These are phyloP conservation scores for Ambrosiella beaveri DNA, from an alignment of 2,329 filamentous ascomycete species.

Conservation along the genomic window DNA sequence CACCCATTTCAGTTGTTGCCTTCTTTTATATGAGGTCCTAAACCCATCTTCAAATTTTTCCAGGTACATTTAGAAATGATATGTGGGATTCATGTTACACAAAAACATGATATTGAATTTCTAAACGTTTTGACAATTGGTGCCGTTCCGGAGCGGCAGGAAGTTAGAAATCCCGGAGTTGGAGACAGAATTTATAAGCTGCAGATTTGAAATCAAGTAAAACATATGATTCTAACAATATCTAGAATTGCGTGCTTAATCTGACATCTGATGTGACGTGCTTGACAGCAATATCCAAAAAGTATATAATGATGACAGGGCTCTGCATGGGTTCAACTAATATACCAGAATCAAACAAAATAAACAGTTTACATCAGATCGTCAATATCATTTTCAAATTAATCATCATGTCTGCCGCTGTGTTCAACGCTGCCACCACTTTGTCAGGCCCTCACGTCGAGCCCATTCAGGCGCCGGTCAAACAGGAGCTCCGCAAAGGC, in stretches of 20 bases:
- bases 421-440: constrained; percentile 8
- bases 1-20: neutral
- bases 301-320: neutral
- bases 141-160: no score
- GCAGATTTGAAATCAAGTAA: neutral
- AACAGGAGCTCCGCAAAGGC: neutral
- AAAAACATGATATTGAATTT: no score
- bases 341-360: neutral
- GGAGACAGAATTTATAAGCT: neutral
- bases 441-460: constrained; percentile 3
- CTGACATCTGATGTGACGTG: neutral
- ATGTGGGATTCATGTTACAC: no score
- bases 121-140: no score
- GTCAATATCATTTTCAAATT: neutral
- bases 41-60: no score
- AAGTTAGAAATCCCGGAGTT: no score
- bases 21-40: no score
- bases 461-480: neutral
- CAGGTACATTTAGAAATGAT: no score
- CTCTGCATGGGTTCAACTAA: neutral
- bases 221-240: neutral
- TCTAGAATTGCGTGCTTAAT: neutral
- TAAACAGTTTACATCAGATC: neutral
- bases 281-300: neutral
- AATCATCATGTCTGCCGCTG: constrained; percentile 15